Base-by-base conservation (phyloP, 2,329 filamentous ascomycete species). In the Ceratocystis lukuohia region DNA sequence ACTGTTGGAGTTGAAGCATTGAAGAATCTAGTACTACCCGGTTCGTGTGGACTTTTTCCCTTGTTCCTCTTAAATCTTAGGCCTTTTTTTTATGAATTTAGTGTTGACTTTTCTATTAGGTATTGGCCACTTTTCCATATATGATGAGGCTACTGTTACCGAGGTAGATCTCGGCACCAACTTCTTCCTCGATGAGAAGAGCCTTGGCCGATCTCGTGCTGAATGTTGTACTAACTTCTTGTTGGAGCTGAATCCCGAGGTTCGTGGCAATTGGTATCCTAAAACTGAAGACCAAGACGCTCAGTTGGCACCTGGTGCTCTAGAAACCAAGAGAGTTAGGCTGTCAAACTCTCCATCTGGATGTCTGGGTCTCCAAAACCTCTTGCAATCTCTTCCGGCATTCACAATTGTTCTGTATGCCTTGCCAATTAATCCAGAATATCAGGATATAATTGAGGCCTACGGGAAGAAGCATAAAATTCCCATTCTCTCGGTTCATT, bases 11-110 rank as follows among this genome's bases (percentile, higher is more conserved):
- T 95, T 12, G 94, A 99, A 76, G 87, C 92, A 0, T 82, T 99
- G 69, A 99, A 99, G 80, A 99, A 99, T 74, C 84, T 99, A n/a
- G 89, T 99, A 2, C 79, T 99, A 7, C 94, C 94, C 67, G 90
- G 86, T 85, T 75, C 65, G 75, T 30, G 37, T n/a, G 20, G 22
- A 4, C 0, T 10, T 25, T 25, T 15, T 59, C 17, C 17, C 10
- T 10, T 4, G 62, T 48, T 22, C 48, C 48, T 12, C 22, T 15
- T 2, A 2, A n/a, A n/a, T 5, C 15, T 15, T 8, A 7, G 17
- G 2, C 5, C 53, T 5, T 5, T 59, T 8, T 8, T 2, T 59
- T 22, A 3, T 48, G 59, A 44, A 12, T 20, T 10, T 5, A 22
- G n/a, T 4, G 15, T 53, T 59, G 44, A 61, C 37, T 20, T 65